A percentile compares a stretch with the other conserved stretches of the same genome.
Conservation (phyloP, 2,329 filamentous ascomycete genomes). For the Fonsecaea erecta region DNA sequence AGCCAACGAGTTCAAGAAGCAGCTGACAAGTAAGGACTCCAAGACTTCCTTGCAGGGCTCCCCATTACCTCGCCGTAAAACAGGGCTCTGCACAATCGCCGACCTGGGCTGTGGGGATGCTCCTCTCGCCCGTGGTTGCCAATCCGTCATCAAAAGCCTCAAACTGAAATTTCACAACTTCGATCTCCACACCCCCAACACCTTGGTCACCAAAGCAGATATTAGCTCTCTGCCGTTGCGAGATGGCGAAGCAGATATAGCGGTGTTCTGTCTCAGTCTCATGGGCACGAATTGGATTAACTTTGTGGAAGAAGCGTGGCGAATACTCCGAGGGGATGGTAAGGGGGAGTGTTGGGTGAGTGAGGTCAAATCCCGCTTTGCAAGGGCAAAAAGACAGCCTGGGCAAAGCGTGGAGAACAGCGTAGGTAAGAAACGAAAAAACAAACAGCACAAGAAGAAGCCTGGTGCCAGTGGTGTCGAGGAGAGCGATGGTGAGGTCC, state of each 20-base stretch:
- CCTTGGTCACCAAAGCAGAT: conserved; percentile 83
- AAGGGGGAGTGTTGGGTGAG: conserved; percentile 89
- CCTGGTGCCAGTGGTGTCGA: conserved; percentile 45
- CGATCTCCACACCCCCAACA: conserved; percentile 78
- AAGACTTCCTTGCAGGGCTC: conserved; percentile 7
- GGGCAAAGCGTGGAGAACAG: conserved; percentile 64
- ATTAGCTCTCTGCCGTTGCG: conserved; percentile 80
- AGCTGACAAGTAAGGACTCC: neutral
- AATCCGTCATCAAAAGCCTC: conserved; percentile 64
- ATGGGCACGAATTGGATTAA: conserved; percentile 99
- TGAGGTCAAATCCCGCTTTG: conserved; percentile 94
- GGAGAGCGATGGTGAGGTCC: conserved; percentile 57
- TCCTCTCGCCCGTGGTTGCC: conserved; percentile 69
- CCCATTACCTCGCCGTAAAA: conserved; percentile 70
- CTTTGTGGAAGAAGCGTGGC: conserved; percentile 94
- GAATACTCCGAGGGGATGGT: conserved; percentile 84
- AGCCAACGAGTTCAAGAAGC: conserved; percentile 17
- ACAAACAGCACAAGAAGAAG: conserved; percentile 35
- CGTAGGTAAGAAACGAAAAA: conserved; percentile 66
- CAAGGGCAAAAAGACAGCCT: conserved; percentile 56
- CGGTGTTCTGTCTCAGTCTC: conserved; percentile 92
- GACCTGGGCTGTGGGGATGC: conserved; percentile 95
- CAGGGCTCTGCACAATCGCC: conserved; percentile 75
- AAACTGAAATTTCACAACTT: conserved; percentile 79
- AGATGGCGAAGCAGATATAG: conserved; percentile 78